phyloP scores from a whole-genome alignment of 805 yeast species.

The Phaffomyces antillensis region DNA sequence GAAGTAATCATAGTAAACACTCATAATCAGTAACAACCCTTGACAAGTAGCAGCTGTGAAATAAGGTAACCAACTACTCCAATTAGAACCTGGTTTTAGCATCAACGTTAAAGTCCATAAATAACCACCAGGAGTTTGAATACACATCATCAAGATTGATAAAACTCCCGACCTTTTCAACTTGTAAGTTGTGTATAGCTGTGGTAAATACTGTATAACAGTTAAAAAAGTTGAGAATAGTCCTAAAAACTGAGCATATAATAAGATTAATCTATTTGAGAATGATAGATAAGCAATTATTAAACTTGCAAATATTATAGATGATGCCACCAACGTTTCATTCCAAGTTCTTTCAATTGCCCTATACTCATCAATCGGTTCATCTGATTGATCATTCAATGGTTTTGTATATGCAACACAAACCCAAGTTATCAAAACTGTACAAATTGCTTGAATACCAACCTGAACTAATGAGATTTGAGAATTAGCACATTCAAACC shows the following conservation, averaged over 20 bases:
- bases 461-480: slow-evolving; percentile 64
- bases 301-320: slow-evolving; percentile 26
- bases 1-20: slow-evolving; percentile 41
- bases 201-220: slow-evolving; percentile 72
- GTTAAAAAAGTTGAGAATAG: slow-evolving; percentile 57
- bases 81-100: slow-evolving; percentile 64
- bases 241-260: slow-evolving; percentile 57
- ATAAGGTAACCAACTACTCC: slow-evolving; percentile 86
- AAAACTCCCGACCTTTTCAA: slow-evolving; percentile 76
- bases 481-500: slow-evolving; percentile 58
- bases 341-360: slow-evolving; percentile 35
- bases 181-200: slow-evolving; percentile 58
- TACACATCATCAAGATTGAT: slow-evolving; percentile 71
- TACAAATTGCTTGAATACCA: slow-evolving; percentile 53
- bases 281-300: slow-evolving; percentile 25
- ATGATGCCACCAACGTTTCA: slow-evolving; percentile 32
- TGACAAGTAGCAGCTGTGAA: slow-evolving; percentile 66
- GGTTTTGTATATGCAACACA: slow-evolving; percentile 31
- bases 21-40: slow-evolving; percentile 51
- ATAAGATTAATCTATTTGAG: slow-evolving; percentile 15
- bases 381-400: slow-evolving; percentile 37
- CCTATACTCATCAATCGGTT: slow-evolving; percentile 30
- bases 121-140: slow-evolving; percentile 88
- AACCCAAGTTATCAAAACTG: slow-evolving; percentile 46
- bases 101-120: slow-evolving; percentile 70